These are phyloP conservation scores for Flaveria sonorensis DNA, from an alignment of 129 eudicot species.

Conservation along the genomic window DNA sequence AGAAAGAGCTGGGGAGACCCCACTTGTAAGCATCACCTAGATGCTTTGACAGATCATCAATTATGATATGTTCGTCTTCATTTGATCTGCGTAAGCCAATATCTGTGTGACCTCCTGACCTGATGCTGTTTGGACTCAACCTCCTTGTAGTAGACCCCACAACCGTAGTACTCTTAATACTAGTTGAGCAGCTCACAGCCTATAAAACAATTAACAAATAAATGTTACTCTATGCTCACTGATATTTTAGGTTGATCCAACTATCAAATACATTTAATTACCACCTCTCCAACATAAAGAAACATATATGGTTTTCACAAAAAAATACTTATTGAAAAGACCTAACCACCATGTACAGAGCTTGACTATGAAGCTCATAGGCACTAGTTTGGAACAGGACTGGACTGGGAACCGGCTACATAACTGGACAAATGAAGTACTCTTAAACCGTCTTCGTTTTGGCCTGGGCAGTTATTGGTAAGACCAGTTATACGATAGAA, in stretches of 20 bases:
- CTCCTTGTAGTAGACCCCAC: constrained; percentile 38
- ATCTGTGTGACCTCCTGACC: constrained; percentile 81
- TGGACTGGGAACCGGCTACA: too few species aligned
- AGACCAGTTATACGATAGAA: too few species aligned
- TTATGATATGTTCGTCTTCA: constrained; percentile 73
- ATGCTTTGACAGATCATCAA: constrained; percentile 63
- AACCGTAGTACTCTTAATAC: constrained; percentile 33
- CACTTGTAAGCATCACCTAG: constrained; percentile 53
- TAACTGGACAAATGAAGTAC: too few species aligned
- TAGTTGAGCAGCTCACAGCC: constrained; percentile 45
- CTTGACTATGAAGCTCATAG: not conserved
- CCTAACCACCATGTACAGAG: not conserved
- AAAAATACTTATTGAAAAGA: not conserved
- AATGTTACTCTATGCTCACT: not conserved
- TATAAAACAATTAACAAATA: not conserved
- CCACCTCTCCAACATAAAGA: not conserved
- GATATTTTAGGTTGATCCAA: not conserved
- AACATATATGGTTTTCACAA: not conserved
- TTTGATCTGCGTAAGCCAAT: constrained; percentile 73
- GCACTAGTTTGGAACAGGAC: too few species aligned
- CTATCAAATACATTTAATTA: not conserved
- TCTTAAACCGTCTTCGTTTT: too few species aligned
- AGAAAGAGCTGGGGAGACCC: constrained; percentile 66
- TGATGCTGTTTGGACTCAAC: constrained; percentile 51
- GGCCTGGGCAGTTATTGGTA: too few species aligned